Evolutionary conservation across 2,329 filamentous ascomycete species (phyloP).

Genomic region (Calonectria multiphialidica): DNA sequence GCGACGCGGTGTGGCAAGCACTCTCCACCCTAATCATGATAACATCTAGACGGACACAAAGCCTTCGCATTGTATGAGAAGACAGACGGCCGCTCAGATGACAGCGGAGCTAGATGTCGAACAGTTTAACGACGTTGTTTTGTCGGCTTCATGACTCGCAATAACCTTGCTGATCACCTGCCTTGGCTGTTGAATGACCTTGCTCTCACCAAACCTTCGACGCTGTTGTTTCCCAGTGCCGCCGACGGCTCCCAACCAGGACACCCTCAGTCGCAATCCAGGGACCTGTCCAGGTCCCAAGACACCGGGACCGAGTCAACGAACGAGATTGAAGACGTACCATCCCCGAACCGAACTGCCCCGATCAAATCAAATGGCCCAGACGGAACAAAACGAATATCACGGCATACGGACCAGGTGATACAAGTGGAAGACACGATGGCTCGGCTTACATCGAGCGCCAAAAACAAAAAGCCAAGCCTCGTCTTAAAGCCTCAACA

Average conservation of each 20-base stretch:
- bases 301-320: constrained; percentile 3
- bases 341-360: constrained; percentile 13
- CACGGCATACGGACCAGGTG: constrained; percentile 43
- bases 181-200: constrained; percentile 68
- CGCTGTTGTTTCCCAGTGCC: constrained; percentile 51
- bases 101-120: constrained; percentile 35
- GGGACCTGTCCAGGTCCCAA: constrained; percentile 22
- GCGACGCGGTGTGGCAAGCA: constrained; percentile 42
- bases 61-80: constrained; percentile 21
- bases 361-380: constrained; percentile 36
- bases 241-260: constrained; percentile 42
- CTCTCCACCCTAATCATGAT: constrained; percentile 33
- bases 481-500: constrained; percentile 55
- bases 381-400: constrained; percentile 35
- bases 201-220: constrained; percentile 54
- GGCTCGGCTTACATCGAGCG: constrained; percentile 58
- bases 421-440: constrained; percentile 51
- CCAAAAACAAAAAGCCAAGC: constrained; percentile 59
- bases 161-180: constrained; percentile 69
- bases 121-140: constrained; percentile 35
- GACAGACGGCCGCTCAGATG: constrained; percentile 37
- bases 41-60: constrained; percentile 35
- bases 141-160: constrained; percentile 70
- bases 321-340: constrained; percentile 12
- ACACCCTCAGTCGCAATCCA: constrained; percentile 42